These are phyloP conservation scores for Ophiorrhiza pumila DNA, from an alignment of 257 asterid species.

Conservation along the genomic window DNA sequence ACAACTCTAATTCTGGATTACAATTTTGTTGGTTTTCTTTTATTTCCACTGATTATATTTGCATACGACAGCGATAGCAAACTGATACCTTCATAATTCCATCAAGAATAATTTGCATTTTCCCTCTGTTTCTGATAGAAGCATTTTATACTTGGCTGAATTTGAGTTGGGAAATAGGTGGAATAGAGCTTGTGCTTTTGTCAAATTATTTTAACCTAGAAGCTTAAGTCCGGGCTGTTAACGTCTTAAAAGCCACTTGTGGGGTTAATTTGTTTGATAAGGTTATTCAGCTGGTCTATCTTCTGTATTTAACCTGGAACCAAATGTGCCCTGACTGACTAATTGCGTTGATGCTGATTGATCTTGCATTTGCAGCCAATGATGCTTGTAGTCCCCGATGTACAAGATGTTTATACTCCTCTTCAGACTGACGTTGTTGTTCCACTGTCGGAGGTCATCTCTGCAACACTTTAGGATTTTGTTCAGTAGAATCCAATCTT, in stretches of 20 bases:
- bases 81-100: not conserved
- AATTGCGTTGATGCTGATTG: conserved; percentile 21
- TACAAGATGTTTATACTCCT: conserved; percentile 97
- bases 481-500: not conserved
- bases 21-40: not conserved
- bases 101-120: not conserved
- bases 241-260: not conserved
- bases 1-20: not conserved
- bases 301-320: not conserved
- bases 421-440: conserved; percentile 88
- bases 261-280: not conserved
- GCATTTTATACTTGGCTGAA: not conserved
- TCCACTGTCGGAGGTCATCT: conserved; percentile 78
- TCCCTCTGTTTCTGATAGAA: not conserved
- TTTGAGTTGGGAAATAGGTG: not conserved
- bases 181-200: not conserved
- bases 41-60: conserved; percentile 3
- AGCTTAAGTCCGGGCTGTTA: not conserved
- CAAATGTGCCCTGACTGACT: not conserved
- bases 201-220: not conserved
- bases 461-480: conserved; percentile 19
- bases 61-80: not conserved
- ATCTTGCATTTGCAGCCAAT: conserved; percentile 61
- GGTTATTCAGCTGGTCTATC: not conserved
- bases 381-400: conserved; percentile 98